Evolutionary conservation across 2,329 filamentous ascomycete genomes (phyloP).

Genomic region (Aspergillus novoparasiticus): DNA sequence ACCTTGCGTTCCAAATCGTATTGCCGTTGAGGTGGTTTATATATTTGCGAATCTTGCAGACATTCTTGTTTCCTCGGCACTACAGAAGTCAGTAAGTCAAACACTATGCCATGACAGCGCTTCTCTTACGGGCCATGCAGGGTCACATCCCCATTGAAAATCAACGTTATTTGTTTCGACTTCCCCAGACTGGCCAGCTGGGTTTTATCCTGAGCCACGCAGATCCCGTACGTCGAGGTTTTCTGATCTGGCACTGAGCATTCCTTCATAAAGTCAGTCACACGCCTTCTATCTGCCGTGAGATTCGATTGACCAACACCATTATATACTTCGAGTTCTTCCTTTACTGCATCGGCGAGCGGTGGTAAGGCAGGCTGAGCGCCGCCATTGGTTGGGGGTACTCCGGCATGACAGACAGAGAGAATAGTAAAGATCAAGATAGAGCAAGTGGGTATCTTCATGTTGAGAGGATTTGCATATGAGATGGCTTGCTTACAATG

Average conservation of each 20-base stretch:
- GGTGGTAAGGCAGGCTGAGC: neutral
- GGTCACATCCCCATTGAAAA: neutral
- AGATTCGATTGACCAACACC: neutral
- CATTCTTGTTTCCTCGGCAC: neutral
- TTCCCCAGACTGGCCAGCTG: neutral
- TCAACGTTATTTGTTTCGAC: neutral
- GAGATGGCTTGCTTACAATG: neutral
- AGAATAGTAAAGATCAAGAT: neutral
- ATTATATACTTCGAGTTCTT: neutral
- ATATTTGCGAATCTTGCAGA: neutral
- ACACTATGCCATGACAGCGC: neutral
- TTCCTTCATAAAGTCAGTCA: neutral
- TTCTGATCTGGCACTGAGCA: neutral
- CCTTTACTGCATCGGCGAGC: neutral
- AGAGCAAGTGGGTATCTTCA: neutral
- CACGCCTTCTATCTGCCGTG: neutral
- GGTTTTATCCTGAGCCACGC: neutral
- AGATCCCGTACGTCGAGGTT: neutral
- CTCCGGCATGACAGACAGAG: neutral
- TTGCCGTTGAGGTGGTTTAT: neutral
- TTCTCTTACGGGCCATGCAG: neutral
- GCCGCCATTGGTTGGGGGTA: too few species aligned
- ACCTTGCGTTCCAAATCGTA: neutral
- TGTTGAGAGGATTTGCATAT: neutral
- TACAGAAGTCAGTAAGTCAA: neutral